These are phyloP conservation scores for Solanum pinnatisectum DNA, from an alignment of 257 asterid genomes.

Conservation along the genomic window DNA sequence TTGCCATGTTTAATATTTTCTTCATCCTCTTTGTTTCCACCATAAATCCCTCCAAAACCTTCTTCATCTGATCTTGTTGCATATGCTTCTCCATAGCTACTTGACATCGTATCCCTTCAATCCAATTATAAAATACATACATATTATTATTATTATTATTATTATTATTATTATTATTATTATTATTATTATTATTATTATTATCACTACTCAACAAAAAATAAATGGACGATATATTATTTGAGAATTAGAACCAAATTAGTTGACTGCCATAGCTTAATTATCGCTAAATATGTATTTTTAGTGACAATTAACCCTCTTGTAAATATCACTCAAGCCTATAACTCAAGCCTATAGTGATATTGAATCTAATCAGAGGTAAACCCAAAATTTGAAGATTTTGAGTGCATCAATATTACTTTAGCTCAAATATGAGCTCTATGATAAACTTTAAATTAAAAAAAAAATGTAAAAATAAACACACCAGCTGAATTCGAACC, in stretches of 20 bases:
- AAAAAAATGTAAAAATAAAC: too few species aligned
- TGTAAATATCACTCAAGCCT: too few species aligned
- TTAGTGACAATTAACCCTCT: too few species aligned
- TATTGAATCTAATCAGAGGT: background rate
- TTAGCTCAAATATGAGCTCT: too few species aligned
- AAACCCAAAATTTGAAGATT: too few species aligned
- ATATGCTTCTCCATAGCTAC: slow-evolving; percentile 51
- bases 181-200: background rate
- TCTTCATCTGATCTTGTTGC: slow-evolving; percentile 67
- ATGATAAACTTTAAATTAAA: too few species aligned
- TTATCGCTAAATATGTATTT: too few species aligned
- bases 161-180: background rate
- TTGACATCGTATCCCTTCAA: slow-evolving; percentile 37
- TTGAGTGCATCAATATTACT: too few species aligned
- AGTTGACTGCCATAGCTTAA: too few species aligned
- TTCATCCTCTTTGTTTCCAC: slow-evolving; percentile 29
- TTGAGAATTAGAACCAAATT: background rate
- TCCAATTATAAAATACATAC: background rate
- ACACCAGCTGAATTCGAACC: too few species aligned
- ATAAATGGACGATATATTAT: too few species aligned
- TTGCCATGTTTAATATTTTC: slow-evolving; percentile 11
- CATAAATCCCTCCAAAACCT: slow-evolving; percentile 62
- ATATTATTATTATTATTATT: background rate
- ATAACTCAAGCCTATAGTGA: too few species aligned
- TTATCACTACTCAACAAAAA: background rate